Evolutionary conservation across 106 monocot species (phyloP), one percentile per base, ranked within the genome.

Genomic region (Acanthochlamys bracteata): DNA sequence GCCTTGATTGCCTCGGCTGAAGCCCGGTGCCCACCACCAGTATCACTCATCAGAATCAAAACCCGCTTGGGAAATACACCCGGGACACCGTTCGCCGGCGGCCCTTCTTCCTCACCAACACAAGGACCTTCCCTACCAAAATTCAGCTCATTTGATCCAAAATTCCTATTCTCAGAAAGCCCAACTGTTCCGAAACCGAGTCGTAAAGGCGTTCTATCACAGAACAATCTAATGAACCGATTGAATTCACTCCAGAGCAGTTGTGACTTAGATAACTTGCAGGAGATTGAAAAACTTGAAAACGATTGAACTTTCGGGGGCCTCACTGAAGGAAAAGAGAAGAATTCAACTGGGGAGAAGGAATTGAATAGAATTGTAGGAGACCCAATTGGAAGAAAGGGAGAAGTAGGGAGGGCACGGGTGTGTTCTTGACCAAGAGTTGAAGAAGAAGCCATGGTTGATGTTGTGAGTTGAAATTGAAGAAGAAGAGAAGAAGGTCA

Each of bases 1-100:
- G 80, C 88, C 72, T 91, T 91, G 14, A 96, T 91, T 2, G 96
- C 96, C 66, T 96, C 90, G 2, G 96, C 96, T 0, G 96, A 96
- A 21, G 96, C 96, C 56, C 96, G 73, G 65, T 96, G 84, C 1
- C 85, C 85, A 0, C 84, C 89, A 43, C 85, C 85, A 12, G 89
- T 89, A 52, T 89, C 88, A 55, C 84, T 84, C 88, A 88, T 88
- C 80, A 88, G 67, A 66, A 88, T 88, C 69, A 88, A 60, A 67
- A 88, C 88, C 41, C 75, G 80, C 73, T 88, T 88, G n/a, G 78
- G 67, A 19, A 33, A 22, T 43, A 67, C 81, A 12, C 22, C 40
- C 41, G 33, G 58, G 20, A 41, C 58, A n/a, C 59, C 73, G 24
- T 45, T 56, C 16, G 56, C 24, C 0, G 46, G 69, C 46, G 27